A percentile compares a stretch with the other conserved stretches of the same genome.
Evolutionary conservation across 345 rosid species (phyloP).

Genomic region (Melaleuca quinquenervia): DNA sequence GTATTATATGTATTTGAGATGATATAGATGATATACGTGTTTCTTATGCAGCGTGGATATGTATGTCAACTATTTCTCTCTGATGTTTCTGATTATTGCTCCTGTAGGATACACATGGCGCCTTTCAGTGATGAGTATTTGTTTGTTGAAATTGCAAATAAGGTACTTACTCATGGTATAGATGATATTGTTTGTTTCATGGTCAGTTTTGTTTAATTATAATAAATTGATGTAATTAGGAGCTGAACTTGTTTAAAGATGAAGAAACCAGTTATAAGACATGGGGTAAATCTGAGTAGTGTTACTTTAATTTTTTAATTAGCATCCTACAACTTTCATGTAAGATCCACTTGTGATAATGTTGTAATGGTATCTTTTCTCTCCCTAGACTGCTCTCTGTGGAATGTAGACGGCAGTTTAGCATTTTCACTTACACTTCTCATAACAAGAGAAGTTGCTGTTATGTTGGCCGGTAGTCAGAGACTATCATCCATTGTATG

Average conservation of each 20-base stretch:
- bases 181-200: background rate
- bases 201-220: background rate
- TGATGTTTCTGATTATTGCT: slow-evolving; percentile 3
- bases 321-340: background rate
- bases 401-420: background rate
- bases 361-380: background rate
- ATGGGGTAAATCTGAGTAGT: background rate
- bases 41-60: background rate
- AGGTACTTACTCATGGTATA: slow-evolving; percentile 37
- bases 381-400: background rate
- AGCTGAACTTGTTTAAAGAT: background rate
- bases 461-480: background rate
- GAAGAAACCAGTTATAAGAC: background rate
- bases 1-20: background rate
- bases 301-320: background rate
- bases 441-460: background rate
- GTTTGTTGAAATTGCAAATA: slow-evolving; percentile 95
- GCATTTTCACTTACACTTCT: background rate
- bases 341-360: background rate
- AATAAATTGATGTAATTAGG: background rate
- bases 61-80: background rate
- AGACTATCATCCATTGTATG: background rate
- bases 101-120: slow-evolving; percentile 95
- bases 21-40: background rate
- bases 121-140: slow-evolving; percentile 96